phyloP scores from a whole-genome alignment of 1,139 yeast genomes.

The Geotrichum phurueaensis region DNA sequence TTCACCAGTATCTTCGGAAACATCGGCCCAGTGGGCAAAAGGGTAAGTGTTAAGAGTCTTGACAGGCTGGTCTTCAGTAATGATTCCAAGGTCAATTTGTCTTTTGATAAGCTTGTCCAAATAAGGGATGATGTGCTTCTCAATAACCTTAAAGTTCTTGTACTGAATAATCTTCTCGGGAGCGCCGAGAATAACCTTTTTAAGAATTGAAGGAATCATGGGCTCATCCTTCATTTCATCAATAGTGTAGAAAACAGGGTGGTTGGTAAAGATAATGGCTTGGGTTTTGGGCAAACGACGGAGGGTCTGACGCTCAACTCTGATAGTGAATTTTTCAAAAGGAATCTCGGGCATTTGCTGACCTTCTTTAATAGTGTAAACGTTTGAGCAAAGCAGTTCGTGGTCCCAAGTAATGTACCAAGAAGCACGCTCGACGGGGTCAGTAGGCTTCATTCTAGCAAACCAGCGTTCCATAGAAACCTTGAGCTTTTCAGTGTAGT shows the following conservation, averaged over 20 bases:
- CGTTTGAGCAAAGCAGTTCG: slow-evolving; percentile 47
- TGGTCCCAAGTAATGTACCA: slow-evolving; percentile 75
- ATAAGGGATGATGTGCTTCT: slow-evolving; percentile 55
- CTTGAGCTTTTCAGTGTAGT: slow-evolving; percentile 58
- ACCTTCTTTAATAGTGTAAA: slow-evolving; percentile 44
- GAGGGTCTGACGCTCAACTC: slow-evolving; percentile 62
- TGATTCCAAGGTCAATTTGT: slow-evolving; percentile 53
- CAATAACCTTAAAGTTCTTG: slow-evolving; percentile 51
- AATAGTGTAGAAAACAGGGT: slow-evolving; percentile 61
- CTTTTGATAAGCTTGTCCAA: slow-evolving; percentile 52
- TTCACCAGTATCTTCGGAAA: slow-evolving; percentile 17
- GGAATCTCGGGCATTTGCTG: slow-evolving; percentile 30
- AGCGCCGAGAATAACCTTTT: slow-evolving; percentile 58
- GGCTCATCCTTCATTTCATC: slow-evolving; percentile 80
- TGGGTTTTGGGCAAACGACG: slow-evolving; percentile 59
- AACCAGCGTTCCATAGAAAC: slow-evolving; percentile 75
- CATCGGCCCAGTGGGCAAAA: slow-evolving; percentile 43
- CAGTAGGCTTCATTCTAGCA: slow-evolving; percentile 50
- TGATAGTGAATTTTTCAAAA: slow-evolving; percentile 46
- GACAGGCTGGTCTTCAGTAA: slow-evolving; percentile 50
- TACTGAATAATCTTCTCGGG: slow-evolving; percentile 61
- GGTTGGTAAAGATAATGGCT: slow-evolving; percentile 57
- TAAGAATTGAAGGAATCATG: slow-evolving; percentile 57
- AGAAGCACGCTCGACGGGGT: slow-evolving; percentile 67
- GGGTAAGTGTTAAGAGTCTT: slow-evolving; percentile 61